Base-by-base conservation (phyloP, 2,329 filamentous ascomycete genomes). In the Mollisiaceae sp. region DNA sequence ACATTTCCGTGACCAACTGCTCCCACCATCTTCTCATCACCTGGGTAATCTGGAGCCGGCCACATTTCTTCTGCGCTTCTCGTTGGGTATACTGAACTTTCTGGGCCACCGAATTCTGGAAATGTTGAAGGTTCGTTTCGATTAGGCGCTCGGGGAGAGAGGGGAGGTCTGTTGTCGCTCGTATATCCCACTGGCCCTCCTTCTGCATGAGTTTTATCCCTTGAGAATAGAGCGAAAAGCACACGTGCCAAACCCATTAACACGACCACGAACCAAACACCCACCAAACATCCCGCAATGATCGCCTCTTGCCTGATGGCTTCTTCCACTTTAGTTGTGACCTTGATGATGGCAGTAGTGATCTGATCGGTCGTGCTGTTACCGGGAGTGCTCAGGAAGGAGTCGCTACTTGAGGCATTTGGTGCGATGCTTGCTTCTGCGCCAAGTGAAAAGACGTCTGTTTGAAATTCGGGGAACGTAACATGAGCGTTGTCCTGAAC, bases 401-500 rank as follows among this genome's bases (percentile, higher is more conserved):
- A 86, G 45, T 85, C 85, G 60, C 89, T 83, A 60, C 85, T 82
- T 12, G 82, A 81, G 70, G 91, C 86, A 62, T 85, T 86, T 8
- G 79, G 60, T 22, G 67, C 76, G 65, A 89, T 79, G 43, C 84
- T 85, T 55, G 84, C 82, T 38, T 87, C 81, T 63, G 94, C 91
- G 50, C 94, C 93, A 61, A 89, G 81, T 65, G 92, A 94, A 79
- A 98, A 97, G 1, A 91, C 91, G 76, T 97, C 85, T 72, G 92
- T 90, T 32, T 87, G 83, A 67, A 98, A 88, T 61, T 86, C 79
- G 0, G 95, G 95, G 72, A 99, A 90, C 66, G 87, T 82, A 72
- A 99, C 85, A 67, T 95, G 86, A 3, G 95, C 93, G 76, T 98
- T 82, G 71, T 98, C 90, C 73, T 91, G 87, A 12, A 97, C 91